Evolutionary conservation across 768 basidiomycete genomes (phyloP), one percentile per base, ranked within the genome.

Genomic region (Boletus sensibilis): DNA sequence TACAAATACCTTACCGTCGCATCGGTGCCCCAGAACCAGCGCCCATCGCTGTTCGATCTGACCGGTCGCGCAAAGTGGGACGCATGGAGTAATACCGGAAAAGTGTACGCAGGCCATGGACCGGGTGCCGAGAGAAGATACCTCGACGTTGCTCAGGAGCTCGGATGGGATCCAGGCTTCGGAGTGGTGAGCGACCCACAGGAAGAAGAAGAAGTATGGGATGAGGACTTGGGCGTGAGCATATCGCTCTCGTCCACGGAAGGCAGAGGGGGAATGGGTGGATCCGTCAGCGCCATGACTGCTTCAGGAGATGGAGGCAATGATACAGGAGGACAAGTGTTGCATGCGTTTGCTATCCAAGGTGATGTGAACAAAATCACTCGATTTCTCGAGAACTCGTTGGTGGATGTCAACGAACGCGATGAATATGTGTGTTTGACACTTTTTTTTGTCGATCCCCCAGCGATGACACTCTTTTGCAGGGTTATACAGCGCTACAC

Each of bases 401-500:
- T 73, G 13, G 61, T 70, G 21, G 76, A 87, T 53, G 61, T 93
- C 50, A 78, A 95, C 69, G 75, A 72, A 37, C 68, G 72, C 37
- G 92, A 95, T 57, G 84, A 87, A 75, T 89, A 82, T 76, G 94
- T 94, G 70, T 70, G 87, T 74, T 29, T 14, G n/a, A 21, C 18
- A n/a, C 37, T 21, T 23, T 14, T 23, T 14, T 23, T 58, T 16
- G 18, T 43, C 18, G 29, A n/a, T 42, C 27, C 40, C 38, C 52
- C 48, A 50, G 20, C 52, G 42, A 51, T 56, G 47, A 57, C 51
- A 12, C 34, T 38, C 31, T 14, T 53, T 49, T 45, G 20, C 64
- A 97, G 94, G 94, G 92, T 35, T 94, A 93, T 68, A 91, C 93
- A 0, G 80, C 94, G 9, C 72, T 97, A 20, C 94, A 97, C 64